Evolutionary conservation across 2,329 filamentous ascomycete species (phyloP).

Genomic region (Pestalotiopsis sp.): DNA sequence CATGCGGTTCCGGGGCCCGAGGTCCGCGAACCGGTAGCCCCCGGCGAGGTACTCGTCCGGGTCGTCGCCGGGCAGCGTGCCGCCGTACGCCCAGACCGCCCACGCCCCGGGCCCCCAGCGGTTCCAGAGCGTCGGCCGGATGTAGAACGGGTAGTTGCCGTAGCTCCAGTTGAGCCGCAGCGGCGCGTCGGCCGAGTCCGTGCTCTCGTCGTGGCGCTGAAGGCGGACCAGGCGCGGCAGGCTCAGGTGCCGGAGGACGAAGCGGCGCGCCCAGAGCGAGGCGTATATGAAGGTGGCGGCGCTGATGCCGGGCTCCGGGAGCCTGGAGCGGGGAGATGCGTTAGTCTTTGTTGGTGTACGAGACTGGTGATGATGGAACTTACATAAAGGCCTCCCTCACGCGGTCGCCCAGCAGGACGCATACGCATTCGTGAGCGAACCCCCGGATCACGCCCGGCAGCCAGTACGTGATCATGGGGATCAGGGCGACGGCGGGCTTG

Average conservation of each 20-base stretch:
- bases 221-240: constrained; percentile 57
- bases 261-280: constrained; percentile 53
- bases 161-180: constrained; percentile 51
- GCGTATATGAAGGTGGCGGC: constrained; percentile 44
- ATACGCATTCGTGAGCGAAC: constrained; percentile 52
- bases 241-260: constrained; percentile 58
- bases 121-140: constrained; percentile 59
- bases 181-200: constrained; percentile 56
- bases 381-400: constrained; percentile 68
- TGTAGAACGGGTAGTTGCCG: constrained; percentile 68
- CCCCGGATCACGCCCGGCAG: constrained; percentile 49
- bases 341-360: not conserved
- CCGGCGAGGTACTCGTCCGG: constrained; percentile 43
- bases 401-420: constrained; percentile 65
- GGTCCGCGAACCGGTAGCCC: constrained; percentile 58
- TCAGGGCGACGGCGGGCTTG: constrained; percentile 59
- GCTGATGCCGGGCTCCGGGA: constrained; percentile 43
- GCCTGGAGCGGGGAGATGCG: constrained; percentile 28
- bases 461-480: constrained; percentile 60
- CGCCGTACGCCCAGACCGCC: constrained; percentile 46
- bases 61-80: constrained; percentile 46
- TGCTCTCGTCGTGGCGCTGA: constrained; percentile 40
- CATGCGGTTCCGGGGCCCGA: constrained; percentile 62
- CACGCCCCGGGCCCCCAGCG: constrained; percentile 63
- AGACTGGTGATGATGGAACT: constrained; percentile 23